Conservation (phyloP, 495 filamentous ascomycete genomes). For the Tuber brumale region DNA sequence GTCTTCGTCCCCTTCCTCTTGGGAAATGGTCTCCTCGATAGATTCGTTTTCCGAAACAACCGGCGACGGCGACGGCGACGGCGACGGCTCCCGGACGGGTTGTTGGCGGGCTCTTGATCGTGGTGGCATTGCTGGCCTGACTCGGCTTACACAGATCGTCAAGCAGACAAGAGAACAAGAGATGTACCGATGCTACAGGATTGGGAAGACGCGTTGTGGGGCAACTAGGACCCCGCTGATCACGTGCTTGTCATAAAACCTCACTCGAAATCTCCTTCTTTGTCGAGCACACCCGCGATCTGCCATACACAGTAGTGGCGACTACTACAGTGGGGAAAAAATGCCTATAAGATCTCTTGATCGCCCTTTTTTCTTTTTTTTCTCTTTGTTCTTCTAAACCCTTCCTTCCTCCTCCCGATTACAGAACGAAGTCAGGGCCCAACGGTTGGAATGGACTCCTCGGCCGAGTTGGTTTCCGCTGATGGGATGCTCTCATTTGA, state of each 20-base stretch:
- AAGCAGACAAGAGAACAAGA: neutral
- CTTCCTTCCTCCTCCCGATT: neutral
- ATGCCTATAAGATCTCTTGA: neutral
- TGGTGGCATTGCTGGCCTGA: neutral
- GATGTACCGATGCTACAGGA: neutral
- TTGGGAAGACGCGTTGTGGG: slow-evolving; percentile 5
- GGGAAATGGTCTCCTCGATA: slow-evolving; percentile 36
- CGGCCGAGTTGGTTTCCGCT: neutral
- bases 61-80: neutral
- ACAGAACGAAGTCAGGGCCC: neutral
- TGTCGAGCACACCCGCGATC: neutral
- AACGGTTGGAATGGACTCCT: neutral
- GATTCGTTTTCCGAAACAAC: slow-evolving; percentile 26
- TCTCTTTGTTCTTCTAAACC: neutral
- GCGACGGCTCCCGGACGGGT: neutral
- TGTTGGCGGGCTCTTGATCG: neutral
- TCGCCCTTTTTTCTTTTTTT: neutral
- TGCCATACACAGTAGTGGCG: neutral
- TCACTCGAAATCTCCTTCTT: neutral
- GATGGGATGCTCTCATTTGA: neutral
- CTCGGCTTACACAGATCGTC: neutral
- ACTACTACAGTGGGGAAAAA: neutral
- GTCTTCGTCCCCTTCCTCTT: slow-evolving; percentile 39
- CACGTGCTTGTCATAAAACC: neutral
- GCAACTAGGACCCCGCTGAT: neutral